Evolutionary conservation across 345 rosid species (phyloP).

Genomic region (Streptanthus diversifolius): DNA sequence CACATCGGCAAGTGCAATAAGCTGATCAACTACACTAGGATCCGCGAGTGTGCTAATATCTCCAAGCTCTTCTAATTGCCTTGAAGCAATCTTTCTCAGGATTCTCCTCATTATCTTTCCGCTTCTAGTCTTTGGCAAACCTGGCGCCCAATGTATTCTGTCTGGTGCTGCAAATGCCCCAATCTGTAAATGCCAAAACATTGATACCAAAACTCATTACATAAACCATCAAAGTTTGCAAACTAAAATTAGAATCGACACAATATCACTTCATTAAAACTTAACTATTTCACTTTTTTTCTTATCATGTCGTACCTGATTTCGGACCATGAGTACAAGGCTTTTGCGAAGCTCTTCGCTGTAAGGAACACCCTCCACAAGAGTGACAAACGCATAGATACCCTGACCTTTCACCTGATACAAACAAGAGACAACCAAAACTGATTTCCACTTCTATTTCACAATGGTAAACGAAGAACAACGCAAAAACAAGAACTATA

Average conservation of each 20-base stretch:
- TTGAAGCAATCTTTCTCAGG: slow-evolving; percentile 84
- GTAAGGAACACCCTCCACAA: slow-evolving; percentile 78
- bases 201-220: not conserved
- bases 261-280: not conserved
- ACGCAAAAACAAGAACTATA: not conserved
- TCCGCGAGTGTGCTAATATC: slow-evolving; percentile 96
- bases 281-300: not conserved
- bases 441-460: not conserved
- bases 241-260: not conserved
- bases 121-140: slow-evolving; percentile 94
- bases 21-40: slow-evolving; percentile 74
- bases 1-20: slow-evolving; percentile 66
- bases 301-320: slow-evolving; percentile 47
- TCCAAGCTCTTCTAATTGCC: slow-evolving; percentile 82
- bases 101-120: slow-evolving; percentile 99
- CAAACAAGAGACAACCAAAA: not conserved
- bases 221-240: not conserved
- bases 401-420: slow-evolving; percentile 91
- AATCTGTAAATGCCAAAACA: slow-evolving; percentile 42
- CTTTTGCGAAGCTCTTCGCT: slow-evolving; percentile 83
- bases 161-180: slow-evolving; percentile 99
- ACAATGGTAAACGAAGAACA: not conserved
- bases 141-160: slow-evolving; percentile 92
- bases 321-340: slow-evolving; percentile 67
- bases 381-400: slow-evolving; percentile 93